Conservation (phyloP, 108 stramenopile species). For the Nitzschia sp. region DNA sequence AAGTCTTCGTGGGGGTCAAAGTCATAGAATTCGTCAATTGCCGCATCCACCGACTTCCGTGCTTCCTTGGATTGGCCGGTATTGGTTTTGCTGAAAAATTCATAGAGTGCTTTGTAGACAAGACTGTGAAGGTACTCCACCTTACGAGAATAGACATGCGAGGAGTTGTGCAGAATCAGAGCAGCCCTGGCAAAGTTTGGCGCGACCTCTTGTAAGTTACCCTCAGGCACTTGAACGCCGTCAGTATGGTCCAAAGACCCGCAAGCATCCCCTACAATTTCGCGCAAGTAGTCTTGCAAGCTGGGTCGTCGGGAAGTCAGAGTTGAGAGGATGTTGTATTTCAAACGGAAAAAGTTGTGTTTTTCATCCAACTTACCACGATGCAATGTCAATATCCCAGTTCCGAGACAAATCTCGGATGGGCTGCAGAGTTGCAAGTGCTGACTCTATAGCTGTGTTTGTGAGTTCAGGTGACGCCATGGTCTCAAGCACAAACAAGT, state of each 20-base stretch:
- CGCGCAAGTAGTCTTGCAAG: slow-evolving; percentile 64
- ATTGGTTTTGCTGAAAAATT: slow-evolving; percentile 43
- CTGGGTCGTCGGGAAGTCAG: slow-evolving; percentile 10
- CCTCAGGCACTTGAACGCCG: background rate
- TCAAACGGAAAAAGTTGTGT: background rate
- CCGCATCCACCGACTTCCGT: slow-evolving; percentile 44
- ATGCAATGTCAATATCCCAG: slow-evolving; percentile 95
- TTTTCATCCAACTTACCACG: slow-evolving; percentile 51
- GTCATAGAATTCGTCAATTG: slow-evolving; percentile 62
- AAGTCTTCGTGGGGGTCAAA: slow-evolving; percentile 80
- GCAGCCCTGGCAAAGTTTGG: slow-evolving; percentile 96
- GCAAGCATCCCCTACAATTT: slow-evolving; percentile 29
- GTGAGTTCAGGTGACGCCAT: slow-evolving; percentile 6
- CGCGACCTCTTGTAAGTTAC: slow-evolving; percentile 8
- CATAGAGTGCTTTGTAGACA: slow-evolving; percentile 77
- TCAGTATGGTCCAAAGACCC: background rate
- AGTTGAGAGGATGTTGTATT: background rate
- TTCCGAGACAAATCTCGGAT: slow-evolving; percentile 91
- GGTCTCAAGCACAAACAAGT: background rate
- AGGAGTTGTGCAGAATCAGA: slow-evolving; percentile 88
- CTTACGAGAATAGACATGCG: slow-evolving; percentile 87
- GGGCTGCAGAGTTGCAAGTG: slow-evolving; percentile 66
- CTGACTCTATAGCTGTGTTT: slow-evolving; percentile 33
- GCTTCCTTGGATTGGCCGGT: slow-evolving; percentile 17
- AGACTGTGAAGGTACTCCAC: slow-evolving; percentile 93